Conservation (phyloP, 2,329 filamentous ascomycete genomes). For the Diaporthe vaccinii region DNA sequence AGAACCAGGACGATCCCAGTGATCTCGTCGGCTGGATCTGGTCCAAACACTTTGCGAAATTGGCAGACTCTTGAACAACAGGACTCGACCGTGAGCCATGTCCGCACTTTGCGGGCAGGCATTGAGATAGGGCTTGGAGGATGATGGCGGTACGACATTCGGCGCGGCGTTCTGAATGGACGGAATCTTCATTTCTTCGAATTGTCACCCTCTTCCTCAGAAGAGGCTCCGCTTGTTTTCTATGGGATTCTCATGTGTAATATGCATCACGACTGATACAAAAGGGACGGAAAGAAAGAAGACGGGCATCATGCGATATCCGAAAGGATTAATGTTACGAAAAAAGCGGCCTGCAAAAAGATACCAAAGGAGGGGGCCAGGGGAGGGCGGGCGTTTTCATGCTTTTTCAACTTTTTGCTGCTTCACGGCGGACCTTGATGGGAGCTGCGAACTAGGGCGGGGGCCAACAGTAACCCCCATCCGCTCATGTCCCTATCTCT, state of each 20-base stretch:
- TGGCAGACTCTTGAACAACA: constrained; percentile 62
- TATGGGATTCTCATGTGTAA: constrained; percentile 38
- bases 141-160: constrained; percentile 26
- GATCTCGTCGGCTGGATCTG: constrained; percentile 95
- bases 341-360: constrained; percentile 39
- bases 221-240: constrained; percentile 14
- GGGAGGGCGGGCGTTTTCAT: constrained; percentile 37
- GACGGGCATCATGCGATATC: constrained; percentile 24
- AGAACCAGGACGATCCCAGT: constrained; percentile 91
- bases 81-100: not conserved
- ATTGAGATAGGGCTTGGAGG: not conserved
- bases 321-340: constrained; percentile 36
- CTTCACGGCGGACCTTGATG: constrained; percentile 27
- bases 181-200: constrained; percentile 17
- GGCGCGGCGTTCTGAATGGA: constrained; percentile 35
- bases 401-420: constrained; percentile 4
- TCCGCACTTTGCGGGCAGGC: constrained; percentile 20
- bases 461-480: not conserved
- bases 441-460: constrained; percentile 6
- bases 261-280: constrained; percentile 40
- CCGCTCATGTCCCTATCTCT: constrained; percentile 28
- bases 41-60: constrained; percentile 94
- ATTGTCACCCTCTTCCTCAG: constrained; percentile 8
- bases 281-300: constrained; percentile 23
- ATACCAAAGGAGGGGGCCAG: constrained; percentile 35